These are phyloP conservation scores for Aspergillus intermedius DNA, from an alignment of 2,329 filamentous ascomycete genomes.

Conservation along the genomic window DNA sequence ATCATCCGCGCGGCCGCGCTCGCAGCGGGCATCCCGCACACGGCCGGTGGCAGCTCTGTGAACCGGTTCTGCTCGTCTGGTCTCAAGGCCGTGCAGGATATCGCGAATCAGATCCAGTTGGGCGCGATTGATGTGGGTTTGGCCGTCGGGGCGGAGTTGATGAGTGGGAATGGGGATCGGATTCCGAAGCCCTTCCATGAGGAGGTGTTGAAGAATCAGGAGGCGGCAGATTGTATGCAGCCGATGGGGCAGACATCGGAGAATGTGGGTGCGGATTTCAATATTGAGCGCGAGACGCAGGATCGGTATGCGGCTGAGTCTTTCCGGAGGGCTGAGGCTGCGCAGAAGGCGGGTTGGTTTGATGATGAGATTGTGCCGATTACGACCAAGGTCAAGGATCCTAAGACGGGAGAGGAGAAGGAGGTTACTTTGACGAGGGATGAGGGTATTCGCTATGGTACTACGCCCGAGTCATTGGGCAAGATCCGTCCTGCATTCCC, in stretches of 20 bases:
- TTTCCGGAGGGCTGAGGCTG: conserved; percentile 77
- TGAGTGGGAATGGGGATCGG: conserved; percentile 67
- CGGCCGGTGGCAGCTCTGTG: conserved; percentile 68
- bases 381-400: conserved; percentile 71
- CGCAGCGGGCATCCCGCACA: conserved; percentile 90
- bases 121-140: conserved; percentile 83
- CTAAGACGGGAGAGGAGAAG: conserved; percentile 71
- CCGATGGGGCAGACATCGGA: conserved; percentile 98
- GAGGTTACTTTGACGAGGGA: conserved; percentile 75
- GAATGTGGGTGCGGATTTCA: conserved; percentile 88
- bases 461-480: conserved; percentile 69
- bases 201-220: conserved; percentile 66
- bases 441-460: conserved; percentile 85
- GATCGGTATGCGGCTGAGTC: conserved; percentile 82
- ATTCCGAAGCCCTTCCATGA: conserved; percentile 69
- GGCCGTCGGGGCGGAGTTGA: conserved; percentile 81
- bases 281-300: conserved; percentile 70
- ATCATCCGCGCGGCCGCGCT: conserved; percentile 82
- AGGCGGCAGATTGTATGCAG: conserved; percentile 79
- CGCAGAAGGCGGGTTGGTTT: conserved; percentile 86
- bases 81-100: conserved; percentile 89
- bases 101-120: conserved; percentile 74
- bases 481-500: conserved; percentile 91
- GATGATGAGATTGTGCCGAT: conserved; percentile 93
- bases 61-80: conserved; percentile 98